Conservation (phyloP, 1,139 yeast species). For the Blastobotrys arbuscula region DNA sequence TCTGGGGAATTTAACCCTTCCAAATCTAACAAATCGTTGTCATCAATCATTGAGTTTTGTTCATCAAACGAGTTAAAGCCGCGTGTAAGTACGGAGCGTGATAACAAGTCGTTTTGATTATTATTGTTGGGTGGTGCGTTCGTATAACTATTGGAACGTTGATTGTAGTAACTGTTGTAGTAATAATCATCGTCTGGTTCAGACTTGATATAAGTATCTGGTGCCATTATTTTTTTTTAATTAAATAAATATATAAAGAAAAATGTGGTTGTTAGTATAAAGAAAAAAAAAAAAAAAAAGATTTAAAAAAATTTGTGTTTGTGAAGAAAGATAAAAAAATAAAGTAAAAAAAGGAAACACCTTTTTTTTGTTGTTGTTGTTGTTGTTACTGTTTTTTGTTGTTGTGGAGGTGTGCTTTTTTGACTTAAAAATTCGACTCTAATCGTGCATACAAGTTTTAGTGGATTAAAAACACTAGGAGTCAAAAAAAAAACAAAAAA, state of each 20-base stretch:
- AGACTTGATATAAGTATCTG: constrained; percentile 19
- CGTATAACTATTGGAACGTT: background rate
- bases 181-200: constrained; percentile 18
- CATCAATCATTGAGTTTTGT: constrained; percentile 27
- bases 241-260: background rate
- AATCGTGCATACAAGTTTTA: too few species aligned
- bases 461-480: background rate
- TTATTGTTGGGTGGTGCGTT: background rate
- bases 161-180: background rate
- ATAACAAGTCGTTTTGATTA: constrained; percentile 16
- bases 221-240: constrained; percentile 9
- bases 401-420: background rate
- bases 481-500: background rate
- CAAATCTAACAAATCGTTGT: constrained; percentile 29
- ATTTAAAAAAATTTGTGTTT: background rate
- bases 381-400: background rate
- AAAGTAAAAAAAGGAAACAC: background rate
- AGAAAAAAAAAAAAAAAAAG: background rate
- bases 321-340: background rate
- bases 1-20: constrained; percentile 24
- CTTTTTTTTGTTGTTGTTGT: too few species aligned
- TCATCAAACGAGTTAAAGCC: constrained; percentile 30
- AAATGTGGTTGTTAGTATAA: background rate
- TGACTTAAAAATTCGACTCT: too few species aligned
- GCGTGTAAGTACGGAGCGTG: constrained; percentile 26